A percentile compares a stretch with the other conserved stretches of the same genome.
These are phyloP conservation scores for Camellia oleifera DNA, from an alignment of 179 eudicot genomes.

Conservation along the genomic window DNA sequence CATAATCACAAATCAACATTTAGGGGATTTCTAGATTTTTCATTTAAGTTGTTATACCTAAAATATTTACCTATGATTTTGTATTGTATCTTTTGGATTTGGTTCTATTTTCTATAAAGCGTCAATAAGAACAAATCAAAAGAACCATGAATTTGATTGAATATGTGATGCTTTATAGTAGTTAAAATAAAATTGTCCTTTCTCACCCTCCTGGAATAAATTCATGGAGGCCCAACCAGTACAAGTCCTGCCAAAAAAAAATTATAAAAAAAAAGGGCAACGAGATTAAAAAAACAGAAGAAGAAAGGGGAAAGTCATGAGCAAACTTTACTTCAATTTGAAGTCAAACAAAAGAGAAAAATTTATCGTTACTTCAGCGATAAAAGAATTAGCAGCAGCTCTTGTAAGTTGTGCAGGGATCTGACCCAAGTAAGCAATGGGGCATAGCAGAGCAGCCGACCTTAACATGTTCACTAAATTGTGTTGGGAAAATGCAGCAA, in stretches of 20 bases:
- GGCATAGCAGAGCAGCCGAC: constrained; percentile 73
- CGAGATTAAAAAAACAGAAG: not conserved
- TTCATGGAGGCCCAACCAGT: constrained; percentile 48
- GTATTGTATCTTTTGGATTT: too few species aligned
- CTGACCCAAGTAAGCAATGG: constrained; percentile 66
- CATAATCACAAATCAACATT: too few species aligned
- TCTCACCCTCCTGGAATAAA: constrained; percentile 56
- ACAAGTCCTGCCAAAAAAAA: constrained; percentile 34
- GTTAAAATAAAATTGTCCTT: too few species aligned
- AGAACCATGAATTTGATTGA: not conserved
- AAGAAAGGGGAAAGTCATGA: not conserved
- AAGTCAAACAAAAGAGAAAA: not conserved
- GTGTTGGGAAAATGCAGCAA: constrained; percentile 58
- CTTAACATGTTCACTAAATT: constrained; percentile 46
- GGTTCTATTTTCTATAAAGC: not conserved
- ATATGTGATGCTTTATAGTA: too few species aligned
- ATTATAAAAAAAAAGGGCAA: not conserved
- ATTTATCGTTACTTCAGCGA: constrained; percentile 47
- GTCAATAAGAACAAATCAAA: not conserved
- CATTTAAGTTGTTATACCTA: too few species aligned
- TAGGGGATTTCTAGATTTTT: too few species aligned
- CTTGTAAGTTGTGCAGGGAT: constrained; percentile 55
- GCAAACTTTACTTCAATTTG: not conserved
- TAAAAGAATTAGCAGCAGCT: constrained; percentile 41
- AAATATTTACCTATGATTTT: too few species aligned